Evolutionary conservation across 1,139 yeast species (phyloP).

Genomic region (Kazachstania sp.): DNA sequence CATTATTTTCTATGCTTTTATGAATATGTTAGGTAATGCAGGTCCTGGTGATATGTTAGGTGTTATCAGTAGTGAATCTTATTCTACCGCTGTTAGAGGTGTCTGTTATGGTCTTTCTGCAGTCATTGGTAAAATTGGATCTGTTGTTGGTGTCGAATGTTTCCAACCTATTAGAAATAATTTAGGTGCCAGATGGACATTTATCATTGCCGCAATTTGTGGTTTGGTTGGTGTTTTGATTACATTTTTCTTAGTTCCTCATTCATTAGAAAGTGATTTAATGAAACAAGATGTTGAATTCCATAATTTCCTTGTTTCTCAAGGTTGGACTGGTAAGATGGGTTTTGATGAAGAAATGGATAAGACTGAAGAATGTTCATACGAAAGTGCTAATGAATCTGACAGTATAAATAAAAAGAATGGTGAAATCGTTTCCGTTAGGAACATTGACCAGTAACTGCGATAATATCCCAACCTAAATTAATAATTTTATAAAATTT

Average conservation of each 20-base stretch:
- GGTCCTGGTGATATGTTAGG: constrained; percentile 7
- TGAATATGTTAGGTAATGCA: constrained; percentile 6
- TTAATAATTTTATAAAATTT: neutral
- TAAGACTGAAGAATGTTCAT: neutral
- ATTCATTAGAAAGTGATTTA: constrained; percentile 3
- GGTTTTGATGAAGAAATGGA: constrained; percentile 2
- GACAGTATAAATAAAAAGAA: neutral
- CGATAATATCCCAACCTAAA: neutral
- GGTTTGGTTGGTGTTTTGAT: constrained; percentile 3
- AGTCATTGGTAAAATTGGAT: constrained; percentile 5
- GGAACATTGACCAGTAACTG: neutral
- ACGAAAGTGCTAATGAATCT: neutral
- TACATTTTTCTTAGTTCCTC: constrained; percentile 3
- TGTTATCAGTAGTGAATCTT: constrained; percentile 5
- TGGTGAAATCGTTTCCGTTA: neutral
- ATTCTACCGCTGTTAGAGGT: constrained; percentile 6
- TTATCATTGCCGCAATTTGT: constrained; percentile 6
- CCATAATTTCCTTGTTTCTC: constrained; percentile 3
- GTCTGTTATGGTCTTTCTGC: constrained; percentile 6
- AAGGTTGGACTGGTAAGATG: constrained; percentile 6
- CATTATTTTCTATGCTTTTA: constrained; percentile 5
- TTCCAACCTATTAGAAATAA: constrained; percentile 6
- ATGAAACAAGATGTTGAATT: constrained; percentile 6
- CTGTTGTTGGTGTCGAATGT: constrained; percentile 7
- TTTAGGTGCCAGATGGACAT: constrained; percentile 6